Percentiles rank a stretch among this genome's conserved stretches.
Evolutionary conservation across 345 rosid genomes (phyloP).

Genomic region (Mercurialis annua): DNA sequence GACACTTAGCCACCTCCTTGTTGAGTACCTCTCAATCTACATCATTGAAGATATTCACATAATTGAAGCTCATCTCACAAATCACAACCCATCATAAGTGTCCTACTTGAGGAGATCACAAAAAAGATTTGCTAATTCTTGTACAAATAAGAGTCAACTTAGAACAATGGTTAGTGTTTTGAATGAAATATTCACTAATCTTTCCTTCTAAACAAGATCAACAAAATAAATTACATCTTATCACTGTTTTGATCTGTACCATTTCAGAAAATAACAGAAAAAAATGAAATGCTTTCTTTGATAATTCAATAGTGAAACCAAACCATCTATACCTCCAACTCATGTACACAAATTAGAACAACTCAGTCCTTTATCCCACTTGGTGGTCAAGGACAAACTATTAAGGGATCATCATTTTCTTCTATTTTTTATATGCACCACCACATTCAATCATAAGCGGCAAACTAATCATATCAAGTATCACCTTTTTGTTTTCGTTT

Average conservation of each 20-base stretch:
- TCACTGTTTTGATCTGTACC: conserved; percentile 6
- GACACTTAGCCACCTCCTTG: neutral
- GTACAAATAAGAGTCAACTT: neutral
- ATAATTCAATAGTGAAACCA: neutral
- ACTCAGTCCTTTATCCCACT: conserved; percentile 9
- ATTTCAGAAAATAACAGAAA: neutral
- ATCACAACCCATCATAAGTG: too few species aligned
- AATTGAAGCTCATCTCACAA: too few species aligned
- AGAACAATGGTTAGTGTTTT: neutral
- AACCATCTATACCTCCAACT: conserved; percentile 24
- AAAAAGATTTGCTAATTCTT: neutral
- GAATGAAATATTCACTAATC: conserved; percentile 1
- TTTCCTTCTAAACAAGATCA: neutral
- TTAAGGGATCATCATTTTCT: neutral
- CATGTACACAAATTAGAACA: conserved; percentile 15
- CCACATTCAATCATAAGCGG: conserved; percentile 7
- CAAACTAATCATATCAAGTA: neutral
- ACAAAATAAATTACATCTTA: neutral
- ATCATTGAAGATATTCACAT: too few species aligned
- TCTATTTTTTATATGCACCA: conserved; percentile 12
- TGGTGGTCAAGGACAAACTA: conserved; percentile 14
- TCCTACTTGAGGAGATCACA: too few species aligned
- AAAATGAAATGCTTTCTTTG: conserved; percentile 15
- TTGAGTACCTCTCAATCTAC: neutral
- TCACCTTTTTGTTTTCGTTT: conserved; percentile 58